Evolutionary conservation across 108 stramenopile genomes (phyloP), one percentile per base, ranked within the genome.

Genomic region (Skeletonema costatum): DNA sequence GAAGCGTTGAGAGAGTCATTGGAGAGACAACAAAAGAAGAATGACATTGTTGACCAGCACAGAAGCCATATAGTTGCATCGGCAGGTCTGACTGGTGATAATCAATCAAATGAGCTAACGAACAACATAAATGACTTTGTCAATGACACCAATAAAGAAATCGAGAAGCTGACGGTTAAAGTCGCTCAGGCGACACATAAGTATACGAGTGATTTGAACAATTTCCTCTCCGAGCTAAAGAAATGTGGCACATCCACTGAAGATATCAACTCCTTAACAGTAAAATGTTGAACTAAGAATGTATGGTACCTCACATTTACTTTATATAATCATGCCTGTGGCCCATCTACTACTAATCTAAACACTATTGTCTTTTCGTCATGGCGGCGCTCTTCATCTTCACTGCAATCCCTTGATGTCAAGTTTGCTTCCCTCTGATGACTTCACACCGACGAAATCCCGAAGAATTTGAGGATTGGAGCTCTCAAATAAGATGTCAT

Each of bases 401-500:
- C 3, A 46, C 16, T 46, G 16, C 44, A 46, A 56, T 29, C 78
- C 74, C 60, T 82, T 82, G 11, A 76, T 73, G 39, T 78, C 77
- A 25, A 82, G 53, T 39, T 82, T 82, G 41, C 67, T 78, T 1
- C 53, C 39, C 46, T 82, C 73, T 4, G 73, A 74, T 19, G 72
- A 62, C 25, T 72, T 74, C 1, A 85, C 74, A 21, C 86, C 86
- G 0, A 92, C 90, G 73, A 95, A 95, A 10, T 95, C 93, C 42
- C 91, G 75, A 58, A 96, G 70, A 31, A 96, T 70, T 35, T 89
- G 84, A 5, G 92, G 92, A 48, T 78, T 84, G 7, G 91, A 88
- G 60, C 92, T 92, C 73, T 98, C 98, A 77, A 97, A 98, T 35
- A 98, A 75, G 44, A 97, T 88, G 66, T 98, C 98, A 75, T 98